phyloP scores from a whole-genome alignment of 1,139 yeast genomes.

The Scheffersomyces lignicola region DNA sequence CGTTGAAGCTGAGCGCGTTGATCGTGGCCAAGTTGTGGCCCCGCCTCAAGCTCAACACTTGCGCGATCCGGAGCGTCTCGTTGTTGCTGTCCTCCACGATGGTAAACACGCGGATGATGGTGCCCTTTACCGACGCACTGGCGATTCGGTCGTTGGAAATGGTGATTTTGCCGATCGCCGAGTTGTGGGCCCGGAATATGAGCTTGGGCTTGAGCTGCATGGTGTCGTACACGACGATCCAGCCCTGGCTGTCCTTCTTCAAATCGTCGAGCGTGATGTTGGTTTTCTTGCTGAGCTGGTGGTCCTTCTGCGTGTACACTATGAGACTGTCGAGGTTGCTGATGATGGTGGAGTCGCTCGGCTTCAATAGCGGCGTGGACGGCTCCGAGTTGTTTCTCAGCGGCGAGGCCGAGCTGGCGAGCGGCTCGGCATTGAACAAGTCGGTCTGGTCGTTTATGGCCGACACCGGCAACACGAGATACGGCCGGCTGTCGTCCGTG shows the following conservation, averaged over 20 bases:
- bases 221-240: conserved; percentile 61
- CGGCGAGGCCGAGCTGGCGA: background rate
- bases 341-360: conserved; percentile 19
- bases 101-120: conserved; percentile 58
- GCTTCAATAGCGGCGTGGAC: conserved; percentile 16
- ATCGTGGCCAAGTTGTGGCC: conserved; percentile 67
- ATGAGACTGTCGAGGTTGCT: conserved; percentile 9
- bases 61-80: conserved; percentile 20
- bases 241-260: conserved; percentile 31
- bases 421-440: conserved; percentile 21
- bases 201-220: conserved; percentile 54
- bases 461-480: conserved; percentile 41
- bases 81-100: conserved; percentile 11
- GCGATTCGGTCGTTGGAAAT: conserved; percentile 61
- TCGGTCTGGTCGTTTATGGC: conserved; percentile 29
- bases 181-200: conserved; percentile 59
- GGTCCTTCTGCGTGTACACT: conserved; percentile 10
- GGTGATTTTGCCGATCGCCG: conserved; percentile 47
- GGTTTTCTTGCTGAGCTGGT: conserved; percentile 10
- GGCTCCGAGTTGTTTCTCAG: conserved; percentile 5
- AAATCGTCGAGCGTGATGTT: conserved; percentile 27
- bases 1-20: conserved; percentile 54
- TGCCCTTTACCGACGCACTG: conserved; percentile 72
- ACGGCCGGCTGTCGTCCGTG: conserved; percentile 48
- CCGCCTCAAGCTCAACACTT: conserved; percentile 59